phyloP scores from a whole-genome alignment of 441 rosid genomes.

The Rhodomyrtus psidioides region DNA sequence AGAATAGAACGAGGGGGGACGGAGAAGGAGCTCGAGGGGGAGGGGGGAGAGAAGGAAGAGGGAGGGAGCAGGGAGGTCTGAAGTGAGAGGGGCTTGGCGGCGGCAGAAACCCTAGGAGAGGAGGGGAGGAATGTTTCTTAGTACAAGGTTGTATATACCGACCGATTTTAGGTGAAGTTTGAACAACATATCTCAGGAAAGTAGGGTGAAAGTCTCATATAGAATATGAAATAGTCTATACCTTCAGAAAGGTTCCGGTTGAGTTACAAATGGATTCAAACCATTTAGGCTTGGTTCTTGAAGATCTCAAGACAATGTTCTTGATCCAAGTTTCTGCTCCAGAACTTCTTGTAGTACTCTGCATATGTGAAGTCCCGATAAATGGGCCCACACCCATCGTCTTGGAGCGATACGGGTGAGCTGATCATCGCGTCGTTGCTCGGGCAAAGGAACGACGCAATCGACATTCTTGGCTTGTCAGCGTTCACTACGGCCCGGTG shows the following conservation, averaged over 20 bases:
- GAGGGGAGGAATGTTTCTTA: too few relatives aligned
- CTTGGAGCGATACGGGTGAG: slow-evolving; percentile 29
- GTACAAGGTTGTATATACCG: not conserved
- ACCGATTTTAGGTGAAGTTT: not conserved
- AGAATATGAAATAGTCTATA: too few relatives aligned
- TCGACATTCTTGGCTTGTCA: slow-evolving; percentile 35
- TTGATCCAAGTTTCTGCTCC: slow-evolving; percentile 59
- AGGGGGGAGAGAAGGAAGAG: too few relatives aligned
- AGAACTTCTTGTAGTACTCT: slow-evolving; percentile 57
- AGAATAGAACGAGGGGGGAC: too few relatives aligned
- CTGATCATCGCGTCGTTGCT: slow-evolving; percentile 30
- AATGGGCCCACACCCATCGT: slow-evolving; percentile 21
- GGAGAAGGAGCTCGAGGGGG: too few relatives aligned
- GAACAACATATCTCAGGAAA: not conserved
- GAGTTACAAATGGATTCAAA: not conserved
- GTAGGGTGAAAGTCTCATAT: not conserved
- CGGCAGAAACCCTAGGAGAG: too few relatives aligned
- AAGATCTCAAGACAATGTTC: slow-evolving; percentile 57
- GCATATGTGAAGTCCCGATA: slow-evolving; percentile 51
- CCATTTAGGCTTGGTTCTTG: slow-evolving; percentile 12
- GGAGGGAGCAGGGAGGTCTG: too few relatives aligned
- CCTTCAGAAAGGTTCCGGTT: not conserved
- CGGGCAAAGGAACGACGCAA: slow-evolving; percentile 57
- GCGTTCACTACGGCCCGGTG: slow-evolving; percentile 49
- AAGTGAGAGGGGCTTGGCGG: too few relatives aligned